phyloP scores from a whole-genome alignment of 2,329 filamentous ascomycete genomes.

The Colletotrichum lini region DNA sequence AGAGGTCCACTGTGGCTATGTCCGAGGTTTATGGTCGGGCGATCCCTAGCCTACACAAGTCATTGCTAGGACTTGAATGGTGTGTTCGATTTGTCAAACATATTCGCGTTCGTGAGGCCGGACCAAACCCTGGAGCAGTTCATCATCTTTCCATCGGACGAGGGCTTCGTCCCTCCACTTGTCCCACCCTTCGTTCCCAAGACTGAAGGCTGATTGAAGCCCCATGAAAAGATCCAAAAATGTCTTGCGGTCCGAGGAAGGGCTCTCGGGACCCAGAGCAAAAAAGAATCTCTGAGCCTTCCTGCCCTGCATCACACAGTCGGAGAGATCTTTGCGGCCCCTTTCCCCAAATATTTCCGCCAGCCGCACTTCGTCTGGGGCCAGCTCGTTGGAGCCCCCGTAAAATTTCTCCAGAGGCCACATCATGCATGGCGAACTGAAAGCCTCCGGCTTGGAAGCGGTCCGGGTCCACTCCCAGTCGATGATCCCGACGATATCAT shows the following conservation, averaged over 20 bases:
- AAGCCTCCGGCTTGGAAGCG: conserved; percentile 49
- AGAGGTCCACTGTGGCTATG: too few relatives aligned
- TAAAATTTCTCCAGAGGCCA: conserved; percentile 53
- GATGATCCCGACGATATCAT: conserved; percentile 60
- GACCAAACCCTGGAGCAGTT: background rate
- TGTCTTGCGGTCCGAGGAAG: background rate
- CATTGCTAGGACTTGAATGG: too few relatives aligned
- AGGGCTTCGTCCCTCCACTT: background rate
- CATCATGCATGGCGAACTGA: conserved; percentile 53
- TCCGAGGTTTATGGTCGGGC: too few relatives aligned
- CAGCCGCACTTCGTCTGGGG: background rate
- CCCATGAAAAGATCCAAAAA: background rate
- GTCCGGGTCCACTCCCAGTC: conserved; percentile 59
- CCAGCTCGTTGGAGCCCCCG: conserved; percentile 47
- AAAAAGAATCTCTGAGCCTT: conserved; percentile 8
- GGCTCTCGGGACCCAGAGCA: background rate
- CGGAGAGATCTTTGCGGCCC: background rate
- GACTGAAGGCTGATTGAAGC: background rate
- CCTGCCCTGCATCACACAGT: background rate
- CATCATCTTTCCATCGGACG: background rate
- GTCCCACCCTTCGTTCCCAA: background rate
- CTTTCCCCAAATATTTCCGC: conserved; percentile 1
- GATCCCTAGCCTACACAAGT: too few relatives aligned
- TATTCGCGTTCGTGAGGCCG: background rate
- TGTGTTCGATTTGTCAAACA: too few relatives aligned